Conservation (phyloP, 495 filamentous ascomycete species). For the Tetracladium setigerum region DNA sequence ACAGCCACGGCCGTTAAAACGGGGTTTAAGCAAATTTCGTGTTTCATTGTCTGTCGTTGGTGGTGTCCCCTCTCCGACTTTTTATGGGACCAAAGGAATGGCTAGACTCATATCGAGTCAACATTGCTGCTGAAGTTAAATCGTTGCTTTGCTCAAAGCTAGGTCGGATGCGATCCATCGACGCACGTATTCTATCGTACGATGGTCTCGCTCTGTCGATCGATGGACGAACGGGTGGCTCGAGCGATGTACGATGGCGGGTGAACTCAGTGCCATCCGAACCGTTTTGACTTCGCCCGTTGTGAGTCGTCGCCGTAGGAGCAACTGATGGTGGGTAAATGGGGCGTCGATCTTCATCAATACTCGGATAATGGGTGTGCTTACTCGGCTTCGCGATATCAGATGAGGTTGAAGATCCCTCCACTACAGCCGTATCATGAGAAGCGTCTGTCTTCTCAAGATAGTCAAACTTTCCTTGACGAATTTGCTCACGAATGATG, state of each 20-base stretch:
- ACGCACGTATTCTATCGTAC: slow-evolving; percentile 67
- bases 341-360: slow-evolving; percentile 76
- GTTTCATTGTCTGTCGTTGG: slow-evolving; percentile 6
- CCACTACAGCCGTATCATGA: slow-evolving; percentile 10
- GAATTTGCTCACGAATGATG: slow-evolving; percentile 89
- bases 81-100: slow-evolving; percentile 30
- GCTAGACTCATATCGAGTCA: slow-evolving; percentile 75
- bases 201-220: slow-evolving; percentile 61
- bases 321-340: slow-evolving; percentile 87
- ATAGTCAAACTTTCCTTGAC: slow-evolving; percentile 69
- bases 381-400: slow-evolving; percentile 57
- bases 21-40: slow-evolving; percentile 1
- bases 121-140: slow-evolving; percentile 79
- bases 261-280: slow-evolving; percentile 94
- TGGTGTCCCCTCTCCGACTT: slow-evolving; percentile 14
- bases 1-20: slow-evolving; percentile 6
- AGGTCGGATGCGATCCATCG: slow-evolving; percentile 65
- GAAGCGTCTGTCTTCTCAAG: slow-evolving; percentile 36
- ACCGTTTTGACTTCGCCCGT: slow-evolving; percentile 78
- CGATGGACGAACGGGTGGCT: slow-evolving; percentile 49
- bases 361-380: slow-evolving; percentile 47
- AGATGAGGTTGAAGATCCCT: slow-evolving; percentile 39
- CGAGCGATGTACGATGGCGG: slow-evolving; percentile 34
- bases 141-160: slow-evolving; percentile 84
- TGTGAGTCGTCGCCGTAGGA: slow-evolving; percentile 68